Percentiles rank a stretch among this genome's conserved stretches.
Evolutionary conservation across 345 rosid genomes (phyloP).

Genomic region (Psidium friedrichsthalianum): DNA sequence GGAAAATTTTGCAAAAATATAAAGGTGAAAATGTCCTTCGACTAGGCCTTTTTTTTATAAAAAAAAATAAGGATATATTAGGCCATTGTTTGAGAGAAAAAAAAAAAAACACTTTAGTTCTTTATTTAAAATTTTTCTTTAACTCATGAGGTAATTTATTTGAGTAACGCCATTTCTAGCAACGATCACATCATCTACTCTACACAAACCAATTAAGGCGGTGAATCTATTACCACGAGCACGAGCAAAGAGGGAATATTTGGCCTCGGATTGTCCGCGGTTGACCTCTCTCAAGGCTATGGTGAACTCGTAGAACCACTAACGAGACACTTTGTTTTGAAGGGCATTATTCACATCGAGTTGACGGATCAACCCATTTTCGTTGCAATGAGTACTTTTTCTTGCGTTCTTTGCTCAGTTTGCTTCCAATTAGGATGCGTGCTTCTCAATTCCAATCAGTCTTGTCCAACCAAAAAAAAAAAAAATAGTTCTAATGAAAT

Average conservation of each 20-base stretch:
- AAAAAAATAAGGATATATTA: too few species aligned
- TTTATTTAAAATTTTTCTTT: too few species aligned
- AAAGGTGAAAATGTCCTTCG: too few species aligned
- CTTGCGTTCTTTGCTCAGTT: background rate
- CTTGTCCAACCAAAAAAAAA: background rate
- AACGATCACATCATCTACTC: background rate
- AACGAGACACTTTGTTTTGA: background rate
- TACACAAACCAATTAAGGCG: background rate
- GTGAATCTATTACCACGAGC: too few species aligned
- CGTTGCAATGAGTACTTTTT: too few species aligned
- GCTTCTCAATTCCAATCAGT: background rate
- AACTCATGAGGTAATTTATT: background rate
- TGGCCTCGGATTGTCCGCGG: background rate
- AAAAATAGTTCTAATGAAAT: background rate
- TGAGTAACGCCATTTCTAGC: background rate
- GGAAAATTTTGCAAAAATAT: too few species aligned
- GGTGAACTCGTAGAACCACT: background rate
- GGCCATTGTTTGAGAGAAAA: too few species aligned
- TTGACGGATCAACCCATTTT: too few species aligned
- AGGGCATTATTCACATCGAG: background rate
- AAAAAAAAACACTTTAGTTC: too few species aligned
- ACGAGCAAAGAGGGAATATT: too few species aligned
- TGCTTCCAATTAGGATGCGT: background rate
- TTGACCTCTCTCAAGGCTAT: background rate
- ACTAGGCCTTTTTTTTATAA: too few species aligned